Base-by-base conservation (phyloP, 108 stramenopile genomes). In the Skeletonema menzelii region DNA sequence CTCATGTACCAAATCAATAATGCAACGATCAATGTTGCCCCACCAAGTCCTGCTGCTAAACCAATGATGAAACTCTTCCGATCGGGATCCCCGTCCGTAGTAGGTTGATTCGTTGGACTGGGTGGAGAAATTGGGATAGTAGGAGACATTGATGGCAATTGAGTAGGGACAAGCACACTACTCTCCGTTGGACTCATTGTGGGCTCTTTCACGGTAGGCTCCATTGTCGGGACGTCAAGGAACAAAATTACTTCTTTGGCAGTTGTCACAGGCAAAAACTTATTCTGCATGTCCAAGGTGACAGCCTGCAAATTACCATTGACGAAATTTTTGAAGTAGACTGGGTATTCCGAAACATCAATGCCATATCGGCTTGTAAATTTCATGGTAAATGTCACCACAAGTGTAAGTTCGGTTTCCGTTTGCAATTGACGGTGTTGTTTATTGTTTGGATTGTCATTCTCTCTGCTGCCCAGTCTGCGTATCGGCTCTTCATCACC, bases 301-400 rank as follows among this genome's bases (percentile, higher is more conserved):
- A 88, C 67, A 4, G 34, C 14, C 0, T 59, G 66, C 4, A 84
- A 47, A 47, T 90, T 84, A 3, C 17, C 13, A 53, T 87, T 87
- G 63, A 90, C 79, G 46, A 63, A 86, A 22, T 22, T 63, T 59
- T 76, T 73, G 66, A 90, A 93, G 3, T 70, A 30, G 17, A 14
- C 19, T 5, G 86, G 78, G 49, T 81, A 93, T 3, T 73, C 64
- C 0, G 67, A 63, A 4, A 90, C 81, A 46, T 88, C 85, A 26
- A 60, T 53, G 14, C 77, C 78, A 61, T 87, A 82, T 20, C 55
- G 59, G 7, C 82, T 83, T 32, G 59, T 20, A 63, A 82, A 92
- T 0, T 22, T 49, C 76, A 92, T 85, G 37, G 40, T 85, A 59
- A 79, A 79, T 31, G 20, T 24, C 13, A 79, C 38, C 26, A 72